Evolutionary conservation across 345 rosid species (phyloP).

Genomic region (Abelmoschus esculentus): DNA sequence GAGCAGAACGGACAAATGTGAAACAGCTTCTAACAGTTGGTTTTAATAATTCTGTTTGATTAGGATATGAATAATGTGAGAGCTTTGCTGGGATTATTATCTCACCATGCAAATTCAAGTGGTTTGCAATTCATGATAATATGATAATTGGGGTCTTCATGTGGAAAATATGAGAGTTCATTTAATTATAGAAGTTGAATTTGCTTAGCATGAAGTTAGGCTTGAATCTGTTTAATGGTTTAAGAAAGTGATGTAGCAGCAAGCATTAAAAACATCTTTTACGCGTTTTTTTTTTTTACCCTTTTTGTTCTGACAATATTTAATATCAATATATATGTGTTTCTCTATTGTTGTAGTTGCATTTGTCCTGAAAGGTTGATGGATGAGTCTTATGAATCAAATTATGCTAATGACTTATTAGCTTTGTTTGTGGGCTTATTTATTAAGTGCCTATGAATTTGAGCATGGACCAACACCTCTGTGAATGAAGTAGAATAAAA

Average conservation of each 20-base stretch:
- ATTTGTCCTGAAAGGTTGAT: background rate
- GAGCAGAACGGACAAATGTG: constrained; percentile 11
- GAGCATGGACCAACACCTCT: background rate
- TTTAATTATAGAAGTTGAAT: background rate
- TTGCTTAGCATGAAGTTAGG: background rate
- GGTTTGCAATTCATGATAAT: background rate
- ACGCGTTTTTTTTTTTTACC: background rate
- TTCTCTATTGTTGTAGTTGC: background rate
- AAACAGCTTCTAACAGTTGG: constrained; percentile 12
- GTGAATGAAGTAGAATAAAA: too few relatives aligned
- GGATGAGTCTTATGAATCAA: background rate
- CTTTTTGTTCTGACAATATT: background rate
- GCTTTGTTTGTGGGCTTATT: background rate
- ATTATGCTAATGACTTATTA: constrained; percentile 1
- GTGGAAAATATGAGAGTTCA: background rate
- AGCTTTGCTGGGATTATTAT: constrained; percentile 5
- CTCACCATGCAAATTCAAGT: constrained; percentile 2
- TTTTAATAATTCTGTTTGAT: constrained; percentile 10
- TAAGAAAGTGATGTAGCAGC: background rate
- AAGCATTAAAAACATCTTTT: background rate
- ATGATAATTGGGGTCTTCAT: background rate
- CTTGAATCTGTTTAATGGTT: background rate
- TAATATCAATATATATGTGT: background rate
- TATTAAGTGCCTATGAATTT: background rate
- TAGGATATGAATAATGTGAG: constrained; percentile 5